phyloP scores from a whole-genome alignment of 1,284 basidiomycete genomes.

The Cryptococcus amylolentus region DNA sequence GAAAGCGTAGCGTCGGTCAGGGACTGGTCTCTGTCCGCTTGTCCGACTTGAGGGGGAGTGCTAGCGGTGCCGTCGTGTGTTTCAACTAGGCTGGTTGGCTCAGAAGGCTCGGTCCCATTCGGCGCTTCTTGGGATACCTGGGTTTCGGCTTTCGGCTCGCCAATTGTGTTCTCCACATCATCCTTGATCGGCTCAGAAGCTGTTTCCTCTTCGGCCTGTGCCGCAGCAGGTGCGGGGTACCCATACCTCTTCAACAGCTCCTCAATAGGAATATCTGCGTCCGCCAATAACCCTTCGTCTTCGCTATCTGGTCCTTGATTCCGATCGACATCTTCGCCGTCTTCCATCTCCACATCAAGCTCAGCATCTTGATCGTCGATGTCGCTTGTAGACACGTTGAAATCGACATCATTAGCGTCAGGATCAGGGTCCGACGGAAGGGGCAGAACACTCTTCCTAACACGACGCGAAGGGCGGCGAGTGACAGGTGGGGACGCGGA shows the following conservation, averaged over 20 bases:
- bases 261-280: slow-evolving; percentile 56
- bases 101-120: background rate
- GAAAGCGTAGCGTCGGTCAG: slow-evolving; percentile 35
- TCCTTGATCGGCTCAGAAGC: background rate
- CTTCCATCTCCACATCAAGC: slow-evolving; percentile 50
- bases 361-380: slow-evolving; percentile 42
- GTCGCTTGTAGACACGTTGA: slow-evolving; percentile 22
- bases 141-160: background rate
- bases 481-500: slow-evolving; percentile 4
- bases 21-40: slow-evolving; percentile 23
- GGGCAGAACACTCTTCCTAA: slow-evolving; percentile 16
- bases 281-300: slow-evolving; percentile 53
- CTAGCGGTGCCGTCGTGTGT: background rate
- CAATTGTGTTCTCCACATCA: too few species aligned
- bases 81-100: background rate
- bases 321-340: slow-evolving; percentile 27
- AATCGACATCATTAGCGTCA: slow-evolving; percentile 48
- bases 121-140: background rate
- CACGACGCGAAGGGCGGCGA: slow-evolving; percentile 18
- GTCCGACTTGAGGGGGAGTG: background rate
- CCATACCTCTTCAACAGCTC: slow-evolving; percentile 56
- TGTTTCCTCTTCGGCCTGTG: background rate
- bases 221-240: slow-evolving; percentile 33
- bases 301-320: slow-evolving; percentile 44
- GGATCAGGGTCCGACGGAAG: slow-evolving; percentile 30